Evolutionary conservation across 257 asterid species (phyloP).

Genomic region (Cynanchum wilfordii): DNA sequence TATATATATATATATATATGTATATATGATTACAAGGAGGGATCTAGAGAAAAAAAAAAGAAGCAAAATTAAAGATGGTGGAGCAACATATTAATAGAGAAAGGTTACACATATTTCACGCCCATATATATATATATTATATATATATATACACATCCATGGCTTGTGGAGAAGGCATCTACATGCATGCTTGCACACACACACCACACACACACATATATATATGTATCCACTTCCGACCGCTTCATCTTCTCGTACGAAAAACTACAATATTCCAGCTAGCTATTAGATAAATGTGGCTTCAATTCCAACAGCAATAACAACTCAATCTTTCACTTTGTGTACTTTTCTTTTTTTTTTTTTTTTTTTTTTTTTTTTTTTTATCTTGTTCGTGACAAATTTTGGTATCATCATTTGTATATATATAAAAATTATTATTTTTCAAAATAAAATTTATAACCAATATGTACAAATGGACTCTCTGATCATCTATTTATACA

Average conservation of each 20-base stretch:
- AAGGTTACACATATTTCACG: constrained; percentile 11
- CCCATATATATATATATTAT: too few relatives aligned
- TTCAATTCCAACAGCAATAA: not conserved
- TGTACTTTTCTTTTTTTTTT: not conserved
- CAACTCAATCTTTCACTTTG: not conserved
- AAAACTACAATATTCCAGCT: not conserved
- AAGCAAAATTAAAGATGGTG: constrained; percentile 13
- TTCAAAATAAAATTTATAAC: too few relatives aligned
- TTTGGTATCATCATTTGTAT: not conserved
- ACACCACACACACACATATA: too few relatives aligned
- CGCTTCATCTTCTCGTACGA: not conserved
- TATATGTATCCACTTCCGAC: not conserved
- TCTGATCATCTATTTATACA: not conserved
- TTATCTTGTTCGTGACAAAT: not conserved
- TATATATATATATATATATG: too few relatives aligned
- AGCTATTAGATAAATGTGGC: not conserved
- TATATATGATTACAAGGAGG: not conserved
- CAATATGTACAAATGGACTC: not conserved
- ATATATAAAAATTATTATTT: too few relatives aligned
- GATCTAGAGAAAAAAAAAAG: constrained; percentile 5
- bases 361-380: too few relatives aligned
- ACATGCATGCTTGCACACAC: constrained; percentile 19
- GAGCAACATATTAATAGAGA: constrained; percentile 3
- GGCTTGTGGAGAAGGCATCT: constrained; percentile 1
- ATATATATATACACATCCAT: not conserved